Evolutionary conservation across 495 filamentous ascomycete species (phyloP), one percentile per base, ranked within the genome.

Genomic region (Penicillium diatomitis): DNA sequence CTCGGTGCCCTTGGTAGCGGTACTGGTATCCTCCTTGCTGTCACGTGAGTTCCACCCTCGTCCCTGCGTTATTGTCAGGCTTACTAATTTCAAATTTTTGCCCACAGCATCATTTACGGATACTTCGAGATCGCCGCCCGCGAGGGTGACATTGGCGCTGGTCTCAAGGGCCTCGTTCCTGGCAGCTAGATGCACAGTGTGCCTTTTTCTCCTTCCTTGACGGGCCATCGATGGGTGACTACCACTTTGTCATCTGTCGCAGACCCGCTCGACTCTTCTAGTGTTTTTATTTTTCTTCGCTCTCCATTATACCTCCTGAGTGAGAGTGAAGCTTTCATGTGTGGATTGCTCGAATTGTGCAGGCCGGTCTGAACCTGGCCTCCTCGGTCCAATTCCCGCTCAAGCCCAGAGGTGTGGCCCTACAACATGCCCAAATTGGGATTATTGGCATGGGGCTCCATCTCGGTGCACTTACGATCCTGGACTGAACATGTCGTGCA

Each of bases 61-160:
- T 6, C 20, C 20, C 20, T 20, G 20, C 20, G 20, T 2, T 2
- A 20, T 20, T 20, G 0, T 20, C 20, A 20, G 20, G 20, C 20
- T 20, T 20, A 2, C 20, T 20, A 2, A 20, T 20, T 20, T 20
- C 20, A 20, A 20, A 20, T 20, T 20, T 20, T 20, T 20, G 20
- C 20, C 20, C 20, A 20, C 20, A 96, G 90, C 32, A 97, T 97
- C 64, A 97, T 97, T 71, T 97, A 97, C 65, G 86, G 89, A 51
- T 97, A 97, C 73, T 97, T 99, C 61, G 94, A 99, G 67, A 97
- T 97, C 61, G 94, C 94, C 28, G 94, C 94, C 56, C 95, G 96
- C 65, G 94, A 99, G 71, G 92, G 92, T 51, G 94, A 96, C 64
- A 85, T 96, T 61, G 70, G 70, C 48, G 79, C 81, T 41, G 89